Conservation (phyloP, 2,329 filamentous ascomycete genomes). For the Pochonia chlamydosporia region DNA sequence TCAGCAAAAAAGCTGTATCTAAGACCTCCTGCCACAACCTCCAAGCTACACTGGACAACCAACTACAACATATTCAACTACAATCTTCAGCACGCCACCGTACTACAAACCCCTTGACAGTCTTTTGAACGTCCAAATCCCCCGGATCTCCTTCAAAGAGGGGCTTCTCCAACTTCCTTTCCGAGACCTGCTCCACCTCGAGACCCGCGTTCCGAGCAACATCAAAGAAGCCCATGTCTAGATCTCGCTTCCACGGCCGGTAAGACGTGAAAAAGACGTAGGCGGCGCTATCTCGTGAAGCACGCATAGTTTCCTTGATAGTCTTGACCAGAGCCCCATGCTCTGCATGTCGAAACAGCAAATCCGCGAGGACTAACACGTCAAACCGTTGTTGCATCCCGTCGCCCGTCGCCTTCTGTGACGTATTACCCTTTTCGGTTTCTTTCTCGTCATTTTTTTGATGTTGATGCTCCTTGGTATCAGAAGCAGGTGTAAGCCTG, state of each 20-base stretch:
- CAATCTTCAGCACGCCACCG: conserved; percentile 43
- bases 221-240: conserved; percentile 84
- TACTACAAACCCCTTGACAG: conserved; percentile 73
- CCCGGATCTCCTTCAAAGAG: conserved; percentile 88
- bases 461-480: neutral
- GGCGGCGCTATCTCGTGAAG: conserved; percentile 51
- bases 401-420: conserved; percentile 3
- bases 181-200: conserved; percentile 70
- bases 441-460: too few relatives aligned
- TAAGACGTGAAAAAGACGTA: conserved; percentile 95
- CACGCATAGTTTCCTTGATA: conserved; percentile 60
- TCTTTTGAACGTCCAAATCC: conserved; percentile 73
- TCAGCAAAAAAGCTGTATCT: too few relatives aligned
- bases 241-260: conserved; percentile 79
- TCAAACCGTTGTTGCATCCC: conserved; percentile 54
- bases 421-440: too few relatives aligned
- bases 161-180: conserved; percentile 76
- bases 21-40: too few relatives aligned
- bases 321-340: conserved; percentile 72
- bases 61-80: neutral
- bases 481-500: conserved; percentile 38
- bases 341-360: conserved; percentile 87
- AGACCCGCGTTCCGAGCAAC: conserved; percentile 66
- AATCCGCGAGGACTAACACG: conserved; percentile 77
- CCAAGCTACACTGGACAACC: too few relatives aligned